These are phyloP conservation scores for Podospora conica DNA, from an alignment of 495 filamentous ascomycete genomes.

Conservation along the genomic window DNA sequence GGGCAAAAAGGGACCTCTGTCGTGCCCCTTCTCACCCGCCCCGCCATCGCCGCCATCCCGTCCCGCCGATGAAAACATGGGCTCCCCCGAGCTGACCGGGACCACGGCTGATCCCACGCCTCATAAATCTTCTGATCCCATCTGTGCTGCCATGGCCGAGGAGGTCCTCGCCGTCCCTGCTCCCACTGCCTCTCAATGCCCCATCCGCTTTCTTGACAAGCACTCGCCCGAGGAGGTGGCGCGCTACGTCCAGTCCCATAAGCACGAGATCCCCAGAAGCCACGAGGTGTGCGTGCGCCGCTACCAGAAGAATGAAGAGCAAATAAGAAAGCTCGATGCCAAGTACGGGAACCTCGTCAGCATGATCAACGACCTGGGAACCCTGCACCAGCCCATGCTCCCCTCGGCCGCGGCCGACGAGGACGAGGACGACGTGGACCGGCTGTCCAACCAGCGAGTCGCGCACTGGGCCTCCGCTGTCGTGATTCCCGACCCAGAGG, in stretches of 20 bases:
- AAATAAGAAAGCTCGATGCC: constrained; percentile 76
- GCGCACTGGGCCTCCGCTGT: constrained; percentile 76
- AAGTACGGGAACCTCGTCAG: constrained; percentile 85
- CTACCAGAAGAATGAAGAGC: constrained; percentile 75
- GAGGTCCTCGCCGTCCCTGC: constrained; percentile 47
- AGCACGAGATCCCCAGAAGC: constrained; percentile 83
- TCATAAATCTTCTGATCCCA: constrained; percentile 50
- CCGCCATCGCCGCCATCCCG: neutral
- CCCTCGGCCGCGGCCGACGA: constrained; percentile 48
- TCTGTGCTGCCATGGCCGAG: constrained; percentile 53
- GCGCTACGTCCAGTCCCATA: constrained; percentile 82
- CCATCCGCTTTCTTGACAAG: constrained; percentile 82
- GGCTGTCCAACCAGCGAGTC: constrained; percentile 56
- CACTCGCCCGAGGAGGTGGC: constrained; percentile 89
- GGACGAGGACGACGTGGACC: constrained; percentile 39
- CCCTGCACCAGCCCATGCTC: constrained; percentile 76
- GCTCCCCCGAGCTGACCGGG: constrained; percentile 20
- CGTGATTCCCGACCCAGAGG: constrained; percentile 41
- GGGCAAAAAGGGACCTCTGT: constrained; percentile 54
- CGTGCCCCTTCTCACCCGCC: constrained; percentile 52
- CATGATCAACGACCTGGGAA: constrained; percentile 82
- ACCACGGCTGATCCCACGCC: constrained; percentile 28
- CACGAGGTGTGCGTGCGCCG: constrained; percentile 85
- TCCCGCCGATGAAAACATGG: neutral
- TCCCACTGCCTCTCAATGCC: constrained; percentile 57